Conservation (phyloP, 345 rosid genomes). For the Jatropha curcas region DNA sequence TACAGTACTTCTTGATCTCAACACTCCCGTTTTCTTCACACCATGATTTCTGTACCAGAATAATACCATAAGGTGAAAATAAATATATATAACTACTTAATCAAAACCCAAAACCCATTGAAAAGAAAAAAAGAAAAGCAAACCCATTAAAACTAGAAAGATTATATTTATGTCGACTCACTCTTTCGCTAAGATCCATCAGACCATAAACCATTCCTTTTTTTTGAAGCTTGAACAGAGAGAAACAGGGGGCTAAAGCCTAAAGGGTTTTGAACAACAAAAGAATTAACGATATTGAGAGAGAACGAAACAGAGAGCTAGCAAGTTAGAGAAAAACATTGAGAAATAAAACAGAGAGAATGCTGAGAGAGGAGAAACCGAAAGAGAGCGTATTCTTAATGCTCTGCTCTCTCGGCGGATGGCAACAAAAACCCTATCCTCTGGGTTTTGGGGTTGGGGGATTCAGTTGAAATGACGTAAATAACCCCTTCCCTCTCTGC, state of each 20-base stretch:
- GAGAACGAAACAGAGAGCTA: slow-evolving; percentile 1
- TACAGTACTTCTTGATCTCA: slow-evolving; percentile 48
- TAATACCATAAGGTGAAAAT: background rate
- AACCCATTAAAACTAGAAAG: no score
- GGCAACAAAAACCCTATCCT: slow-evolving; percentile 31
- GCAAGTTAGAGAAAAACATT: no score
- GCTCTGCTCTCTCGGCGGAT: slow-evolving; percentile 1
- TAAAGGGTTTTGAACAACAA: background rate
- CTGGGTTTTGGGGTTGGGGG: background rate
- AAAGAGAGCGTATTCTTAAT: background rate
- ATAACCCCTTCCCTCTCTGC: background rate
- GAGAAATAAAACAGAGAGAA: slow-evolving; percentile 7
- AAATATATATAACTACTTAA: no score
- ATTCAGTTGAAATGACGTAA: slow-evolving; percentile 22
- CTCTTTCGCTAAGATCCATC: slow-evolving; percentile 30
- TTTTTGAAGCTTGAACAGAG: no score
- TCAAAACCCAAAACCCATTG: background rate
- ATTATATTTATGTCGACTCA: background rate
- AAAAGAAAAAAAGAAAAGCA: background rate
- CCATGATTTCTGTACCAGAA: slow-evolving; percentile 24
- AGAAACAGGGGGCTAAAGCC: background rate
- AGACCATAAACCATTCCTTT: slow-evolving; percentile 10
- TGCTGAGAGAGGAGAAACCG: slow-evolving; percentile 1
- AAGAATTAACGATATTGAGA: background rate
- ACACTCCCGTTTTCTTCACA: slow-evolving; percentile 20